Base-by-base conservation (phyloP, 345 rosid genomes). In the Crucihimalaya himalaica region DNA sequence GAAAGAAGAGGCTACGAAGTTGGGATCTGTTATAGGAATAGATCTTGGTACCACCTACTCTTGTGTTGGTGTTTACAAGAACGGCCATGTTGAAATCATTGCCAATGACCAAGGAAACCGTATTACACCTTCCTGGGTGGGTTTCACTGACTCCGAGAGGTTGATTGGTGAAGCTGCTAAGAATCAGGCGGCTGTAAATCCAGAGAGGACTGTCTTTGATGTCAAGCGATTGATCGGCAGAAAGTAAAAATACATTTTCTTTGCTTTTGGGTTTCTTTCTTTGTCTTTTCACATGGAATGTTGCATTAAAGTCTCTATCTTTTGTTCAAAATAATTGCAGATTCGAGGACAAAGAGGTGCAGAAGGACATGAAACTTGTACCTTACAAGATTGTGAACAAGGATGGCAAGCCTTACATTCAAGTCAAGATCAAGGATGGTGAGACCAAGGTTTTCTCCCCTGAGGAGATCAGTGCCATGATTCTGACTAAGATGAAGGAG, bases 21-120 rank as follows among this genome's bases (percentile, higher is more conserved):
- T 94, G 75, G 98, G 98, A 63, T 87, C 98, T 3, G 97, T 91
- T 0, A 94, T 94, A 14, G 98, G 98, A 57, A 94, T 94, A 28
- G 98, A 94, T 68, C 96, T 94, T 25, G 98, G 98, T 1, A 94
- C 98, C 6, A 94, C 98, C 0, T 94, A 94, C 61, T 94, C 98
- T 0, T 94, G 98, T 80, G 98, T 94, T 45, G 98, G 97, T 78
- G 98, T 94, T 37, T 94, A 94, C 86, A 91, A 88, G 82, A 89
- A 89, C 31, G 98, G 98, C 37, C 96, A 94, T 74, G 98, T 94
- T 0, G 98, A 94, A 63, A 94, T 94, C 79, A 91, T 94, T 81
- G 97, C 98, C 45, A 94, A 94, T 70, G 98, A 94, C 81, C 98
- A 94, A 79, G 97, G 98, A 18, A 94, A 94, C 82, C 92, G 97